Conservation (phyloP, 192 early-diverging fungal species). For the Linnemannia exigua region DNA sequence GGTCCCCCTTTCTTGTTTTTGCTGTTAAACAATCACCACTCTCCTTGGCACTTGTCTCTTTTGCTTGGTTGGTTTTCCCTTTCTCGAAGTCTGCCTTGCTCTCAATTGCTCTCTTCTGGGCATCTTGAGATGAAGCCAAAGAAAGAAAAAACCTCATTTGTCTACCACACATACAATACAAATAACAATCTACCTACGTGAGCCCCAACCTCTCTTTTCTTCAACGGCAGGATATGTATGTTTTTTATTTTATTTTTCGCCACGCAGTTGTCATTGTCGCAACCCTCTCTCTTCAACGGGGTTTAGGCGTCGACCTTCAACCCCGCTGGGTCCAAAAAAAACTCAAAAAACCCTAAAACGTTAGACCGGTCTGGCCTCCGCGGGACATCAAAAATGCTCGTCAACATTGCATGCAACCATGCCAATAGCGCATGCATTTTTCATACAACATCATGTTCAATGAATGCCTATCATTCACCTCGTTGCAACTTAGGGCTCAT, state of each 20-base stretch:
- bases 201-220: background rate
- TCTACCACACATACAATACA: background rate
- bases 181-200: background rate
- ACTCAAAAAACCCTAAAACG: background rate
- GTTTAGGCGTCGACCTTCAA: background rate
- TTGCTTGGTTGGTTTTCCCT: background rate
- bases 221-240: background rate
- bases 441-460: background rate
- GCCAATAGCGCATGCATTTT: background rate
- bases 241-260: background rate
- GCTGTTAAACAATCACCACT: background rate
- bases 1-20: background rate
- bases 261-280: background rate
- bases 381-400: background rate
- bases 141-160: background rate
- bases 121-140: conserved; percentile 1
- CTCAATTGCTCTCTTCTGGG: background rate
- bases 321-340: background rate
- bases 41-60: background rate
- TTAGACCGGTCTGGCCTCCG: background rate
- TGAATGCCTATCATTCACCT: background rate
- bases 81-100: no score
- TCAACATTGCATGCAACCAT: background rate
- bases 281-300: background rate
- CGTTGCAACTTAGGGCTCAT: background rate